Evolutionary conservation across 1,284 basidiomycete species (phyloP).

Genomic region (Mycena citricolor): DNA sequence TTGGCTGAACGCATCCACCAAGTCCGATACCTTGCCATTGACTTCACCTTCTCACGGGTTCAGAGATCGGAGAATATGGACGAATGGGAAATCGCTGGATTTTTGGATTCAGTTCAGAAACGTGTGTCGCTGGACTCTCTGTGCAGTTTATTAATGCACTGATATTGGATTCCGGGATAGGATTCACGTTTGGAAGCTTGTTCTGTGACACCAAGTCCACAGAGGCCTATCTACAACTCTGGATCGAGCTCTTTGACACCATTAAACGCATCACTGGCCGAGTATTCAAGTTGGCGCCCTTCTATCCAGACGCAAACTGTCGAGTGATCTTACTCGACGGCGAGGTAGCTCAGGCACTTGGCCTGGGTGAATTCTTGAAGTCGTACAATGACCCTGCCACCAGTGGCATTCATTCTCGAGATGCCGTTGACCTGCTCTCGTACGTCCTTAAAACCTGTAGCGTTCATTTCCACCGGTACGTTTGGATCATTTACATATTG

Average conservation of each 20-base stretch:
- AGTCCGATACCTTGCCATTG: conserved; percentile 10
- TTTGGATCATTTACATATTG: neutral
- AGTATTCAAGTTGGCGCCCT: conserved; percentile 12
- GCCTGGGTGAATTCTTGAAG: conserved; percentile 16
- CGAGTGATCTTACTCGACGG: conserved; percentile 19
- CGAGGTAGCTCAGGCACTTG: conserved; percentile 23
- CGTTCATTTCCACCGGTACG: conserved; percentile 18
- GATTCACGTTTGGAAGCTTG: conserved; percentile 12
- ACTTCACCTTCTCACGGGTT: conserved; percentile 24
- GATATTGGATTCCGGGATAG: neutral
- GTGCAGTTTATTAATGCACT: neutral
- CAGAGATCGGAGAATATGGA: conserved; percentile 9
- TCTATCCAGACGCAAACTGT: conserved; percentile 12
- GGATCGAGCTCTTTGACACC: conserved; percentile 15
- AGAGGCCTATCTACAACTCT: conserved; percentile 13
- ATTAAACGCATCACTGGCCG: conserved; percentile 12
- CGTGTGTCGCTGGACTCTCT: neutral
- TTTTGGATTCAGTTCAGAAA: neutral
- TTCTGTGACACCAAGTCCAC: conserved; percentile 17
- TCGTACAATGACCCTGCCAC: conserved; percentile 12
- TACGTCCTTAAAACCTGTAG: conserved; percentile 21
- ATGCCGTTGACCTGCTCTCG: conserved; percentile 18
- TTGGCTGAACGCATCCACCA: conserved; percentile 15
- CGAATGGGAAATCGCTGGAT: conserved; percentile 6
- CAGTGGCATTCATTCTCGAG: conserved; percentile 12